phyloP scores from a whole-genome alignment of 305 asterid genomes.

The Fraxinus baroniana region DNA sequence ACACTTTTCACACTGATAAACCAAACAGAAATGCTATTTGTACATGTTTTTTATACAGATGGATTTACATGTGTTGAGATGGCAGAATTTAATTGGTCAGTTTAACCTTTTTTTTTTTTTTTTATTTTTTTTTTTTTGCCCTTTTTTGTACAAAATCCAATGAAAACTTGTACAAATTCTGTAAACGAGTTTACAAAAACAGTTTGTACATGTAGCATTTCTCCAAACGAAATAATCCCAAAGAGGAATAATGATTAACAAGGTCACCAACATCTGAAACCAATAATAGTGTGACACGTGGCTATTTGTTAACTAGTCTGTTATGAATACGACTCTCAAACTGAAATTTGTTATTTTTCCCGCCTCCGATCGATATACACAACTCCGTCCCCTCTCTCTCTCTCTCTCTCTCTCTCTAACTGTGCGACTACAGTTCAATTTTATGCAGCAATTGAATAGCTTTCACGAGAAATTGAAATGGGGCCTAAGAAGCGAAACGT shows the following conservation, averaged over 20 bases:
- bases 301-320: not conserved
- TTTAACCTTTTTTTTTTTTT: no score
- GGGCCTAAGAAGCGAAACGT: not conserved
- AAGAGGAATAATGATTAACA: not conserved
- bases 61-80: no score
- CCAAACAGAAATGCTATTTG: no score
- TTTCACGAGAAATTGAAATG: not conserved
- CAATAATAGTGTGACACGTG: not conserved
- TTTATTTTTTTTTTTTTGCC: no score
- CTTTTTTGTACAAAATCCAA: no score
- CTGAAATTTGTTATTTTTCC: not conserved
- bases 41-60: no score
- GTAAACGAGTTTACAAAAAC: no score
- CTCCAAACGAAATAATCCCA: not conserved
- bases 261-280: not conserved
- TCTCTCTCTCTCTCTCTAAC: not conserved
- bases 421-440: not conserved
- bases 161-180: no score
- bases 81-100: no score
- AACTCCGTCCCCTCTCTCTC: not conserved
- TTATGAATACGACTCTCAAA: not conserved
- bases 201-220: no score
- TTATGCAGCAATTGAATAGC: not conserved
- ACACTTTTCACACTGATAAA: not conserved
- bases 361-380: not conserved